These are phyloP conservation scores for Annulohypoxylon bovei DNA, from an alignment of 495 filamentous ascomycete species.

Conservation along the genomic window DNA sequence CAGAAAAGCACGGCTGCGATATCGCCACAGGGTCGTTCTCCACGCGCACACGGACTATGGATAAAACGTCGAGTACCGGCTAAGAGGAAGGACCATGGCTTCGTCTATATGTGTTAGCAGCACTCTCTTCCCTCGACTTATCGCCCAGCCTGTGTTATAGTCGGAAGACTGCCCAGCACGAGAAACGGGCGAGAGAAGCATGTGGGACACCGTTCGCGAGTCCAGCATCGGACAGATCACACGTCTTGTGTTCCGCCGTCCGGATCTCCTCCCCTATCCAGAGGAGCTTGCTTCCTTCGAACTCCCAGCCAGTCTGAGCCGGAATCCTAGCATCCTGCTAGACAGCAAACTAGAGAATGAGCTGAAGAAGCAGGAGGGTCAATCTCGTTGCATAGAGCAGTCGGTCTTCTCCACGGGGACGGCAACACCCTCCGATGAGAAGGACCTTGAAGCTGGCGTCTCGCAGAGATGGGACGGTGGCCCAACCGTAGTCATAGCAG, in stretches of 20 bases:
- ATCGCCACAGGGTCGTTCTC: conserved; percentile 7
- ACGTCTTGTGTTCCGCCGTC: conserved; percentile 58
- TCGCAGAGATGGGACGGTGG: conserved; percentile 9
- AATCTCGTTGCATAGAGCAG: conserved; percentile 2
- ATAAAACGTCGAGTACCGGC: not conserved
- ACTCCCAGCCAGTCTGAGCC: conserved; percentile 57
- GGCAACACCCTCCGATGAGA: conserved; percentile 30
- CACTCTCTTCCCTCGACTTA: not conserved
- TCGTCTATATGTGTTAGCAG: conserved; percentile 3
- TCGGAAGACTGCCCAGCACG: not conserved
- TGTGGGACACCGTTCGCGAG: conserved; percentile 57
- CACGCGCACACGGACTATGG: not conserved
- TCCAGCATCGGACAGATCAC: conserved; percentile 64
- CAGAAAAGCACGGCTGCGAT: conserved; percentile 18
- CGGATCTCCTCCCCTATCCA: conserved; percentile 61
- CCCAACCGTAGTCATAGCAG: not conserved
- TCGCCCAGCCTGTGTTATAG: not conserved
- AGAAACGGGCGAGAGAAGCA: conserved; percentile 20
- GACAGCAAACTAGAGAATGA: conserved; percentile 46
- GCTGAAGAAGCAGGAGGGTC: conserved; percentile 11
- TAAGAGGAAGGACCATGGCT: not conserved
- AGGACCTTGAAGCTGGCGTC: conserved; percentile 30
- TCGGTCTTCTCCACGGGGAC: conserved; percentile 21
- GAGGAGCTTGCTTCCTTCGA: conserved; percentile 64
- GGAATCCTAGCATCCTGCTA: conserved; percentile 55